These are phyloP conservation scores for Xylaria nigripes DNA, from an alignment of 495 filamentous ascomycete genomes.

Conservation along the genomic window DNA sequence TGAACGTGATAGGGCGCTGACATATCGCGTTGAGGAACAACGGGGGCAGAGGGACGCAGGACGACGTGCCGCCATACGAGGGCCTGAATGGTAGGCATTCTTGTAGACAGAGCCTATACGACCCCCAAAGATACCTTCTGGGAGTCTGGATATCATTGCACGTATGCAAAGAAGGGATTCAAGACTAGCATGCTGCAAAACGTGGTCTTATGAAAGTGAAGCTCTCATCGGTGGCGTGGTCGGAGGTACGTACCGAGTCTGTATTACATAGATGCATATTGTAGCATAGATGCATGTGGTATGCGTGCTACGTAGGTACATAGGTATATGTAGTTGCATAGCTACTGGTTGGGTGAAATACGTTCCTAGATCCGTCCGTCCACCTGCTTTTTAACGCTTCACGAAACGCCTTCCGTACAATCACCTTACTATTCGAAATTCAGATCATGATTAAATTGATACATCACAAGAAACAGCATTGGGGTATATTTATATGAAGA, in stretches of 20 bases:
- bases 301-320: too few relatives aligned
- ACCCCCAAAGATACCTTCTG: slow-evolving; percentile 16
- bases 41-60: neutral
- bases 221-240: neutral
- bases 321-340: too few relatives aligned
- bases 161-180: slow-evolving; percentile 5
- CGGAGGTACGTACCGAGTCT: too few relatives aligned
- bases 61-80: neutral
- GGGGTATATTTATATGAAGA: slow-evolving; percentile 12
- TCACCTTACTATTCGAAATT: neutral
- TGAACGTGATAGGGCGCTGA: slow-evolving; percentile 11
- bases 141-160: slow-evolving; percentile 20
- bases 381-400: too few relatives aligned
- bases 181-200: slow-evolving; percentile 15
- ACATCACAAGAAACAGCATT: slow-evolving; percentile 14
- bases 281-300: neutral
- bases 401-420: neutral
- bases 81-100: slow-evolving; percentile 11
- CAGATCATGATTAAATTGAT: neutral
- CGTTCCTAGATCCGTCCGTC: too few relatives aligned
- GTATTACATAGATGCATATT: neutral
- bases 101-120: slow-evolving; percentile 16
- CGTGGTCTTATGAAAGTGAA: neutral
- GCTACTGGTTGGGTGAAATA: too few relatives aligned
- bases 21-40: slow-evolving; percentile 7